phyloP scores from a whole-genome alignment of 2,329 filamentous ascomycete species.

The Pseudogymnoascus sp. region DNA sequence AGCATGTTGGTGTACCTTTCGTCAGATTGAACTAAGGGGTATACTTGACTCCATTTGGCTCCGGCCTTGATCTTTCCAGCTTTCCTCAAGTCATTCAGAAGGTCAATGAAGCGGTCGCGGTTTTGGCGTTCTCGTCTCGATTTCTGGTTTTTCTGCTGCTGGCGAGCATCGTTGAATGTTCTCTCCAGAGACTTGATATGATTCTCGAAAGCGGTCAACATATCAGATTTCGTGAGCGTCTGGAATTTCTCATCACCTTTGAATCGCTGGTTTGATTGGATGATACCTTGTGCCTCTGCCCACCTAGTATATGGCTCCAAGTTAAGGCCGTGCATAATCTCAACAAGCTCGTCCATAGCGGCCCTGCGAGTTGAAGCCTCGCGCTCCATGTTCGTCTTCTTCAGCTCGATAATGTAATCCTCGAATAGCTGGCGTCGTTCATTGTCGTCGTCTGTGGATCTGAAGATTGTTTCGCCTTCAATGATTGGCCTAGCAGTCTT shows the following conservation, averaged over 20 bases:
- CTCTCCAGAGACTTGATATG: slow-evolving; percentile 91
- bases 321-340: slow-evolving; percentile 69
- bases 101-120: slow-evolving; percentile 67
- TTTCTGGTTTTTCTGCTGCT: slow-evolving; percentile 76
- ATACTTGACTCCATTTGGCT: slow-evolving; percentile 79
- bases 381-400: slow-evolving; percentile 68
- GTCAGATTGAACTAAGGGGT: slow-evolving; percentile 68
- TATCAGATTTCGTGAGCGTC: slow-evolving; percentile 76
- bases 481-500: slow-evolving; percentile 91
- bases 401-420: slow-evolving; percentile 82
- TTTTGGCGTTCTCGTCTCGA: slow-evolving; percentile 76
- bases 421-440: slow-evolving; percentile 88
- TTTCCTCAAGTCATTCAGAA: slow-evolving; percentile 66
- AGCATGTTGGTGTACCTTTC: slow-evolving; percentile 75
- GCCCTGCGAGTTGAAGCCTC: slow-evolving; percentile 65
- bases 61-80: slow-evolving; percentile 81
- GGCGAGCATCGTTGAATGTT: slow-evolving; percentile 80
- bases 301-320: slow-evolving; percentile 92
- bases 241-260: slow-evolving; percentile 78
- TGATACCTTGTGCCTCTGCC: slow-evolving; percentile 77
- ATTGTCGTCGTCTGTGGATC: slow-evolving; percentile 76
- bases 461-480: slow-evolving; percentile 90
- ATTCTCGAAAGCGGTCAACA: slow-evolving; percentile 86
- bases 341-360: slow-evolving; percentile 75
- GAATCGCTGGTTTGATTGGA: slow-evolving; percentile 70